These are phyloP conservation scores for Colletotrichum ledebouriae DNA, from an alignment of 2,329 filamentous ascomycete species.

Conservation along the genomic window DNA sequence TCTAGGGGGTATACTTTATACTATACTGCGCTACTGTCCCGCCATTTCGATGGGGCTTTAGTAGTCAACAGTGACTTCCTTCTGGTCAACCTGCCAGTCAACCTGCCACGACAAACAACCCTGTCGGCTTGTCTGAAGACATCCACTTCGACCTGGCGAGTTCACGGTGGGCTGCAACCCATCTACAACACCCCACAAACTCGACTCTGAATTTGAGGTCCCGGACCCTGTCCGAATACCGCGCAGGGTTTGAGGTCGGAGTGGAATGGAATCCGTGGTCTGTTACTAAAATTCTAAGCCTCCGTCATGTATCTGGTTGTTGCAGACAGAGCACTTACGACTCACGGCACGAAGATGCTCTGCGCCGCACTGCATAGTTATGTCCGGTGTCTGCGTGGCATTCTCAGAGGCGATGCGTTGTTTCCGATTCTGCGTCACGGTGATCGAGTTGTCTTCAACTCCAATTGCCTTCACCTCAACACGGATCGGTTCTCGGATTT, in stretches of 20 bases:
- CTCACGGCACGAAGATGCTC: not conserved
- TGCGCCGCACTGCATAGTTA: constrained; percentile 9
- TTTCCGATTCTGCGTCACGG: constrained; percentile 15
- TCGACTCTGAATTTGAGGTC: constrained; percentile 9
- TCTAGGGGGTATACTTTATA: too few relatives aligned
- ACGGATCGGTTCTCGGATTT: constrained; percentile 24
- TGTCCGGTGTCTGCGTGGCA: not conserved
- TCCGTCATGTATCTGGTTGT: not conserved
- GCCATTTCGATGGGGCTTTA: constrained; percentile 9
- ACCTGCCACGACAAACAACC: not conserved
- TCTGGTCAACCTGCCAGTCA: too few relatives aligned
- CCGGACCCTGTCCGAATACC: constrained; percentile 3
- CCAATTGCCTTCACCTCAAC: constrained; percentile 26
- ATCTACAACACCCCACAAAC: constrained; percentile 9
- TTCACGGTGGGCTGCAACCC: constrained; percentile 12
- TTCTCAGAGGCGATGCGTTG: not conserved
- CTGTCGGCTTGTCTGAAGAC: constrained; percentile 4
- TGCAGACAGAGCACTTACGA: not conserved
- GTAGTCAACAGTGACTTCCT: constrained; percentile 2
- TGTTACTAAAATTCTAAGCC: not conserved
- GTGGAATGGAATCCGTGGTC: not conserved
- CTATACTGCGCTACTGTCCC: not conserved
- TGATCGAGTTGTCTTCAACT: constrained; percentile 1
- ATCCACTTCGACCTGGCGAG: constrained; percentile 5
- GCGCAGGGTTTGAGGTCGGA: not conserved